A percentile compares a stretch with the other conserved stretches of the same genome.
These are phyloP conservation scores for Aspergillus funiculosus DNA, from an alignment of 495 filamentous ascomycete genomes.

Conservation along the genomic window DNA sequence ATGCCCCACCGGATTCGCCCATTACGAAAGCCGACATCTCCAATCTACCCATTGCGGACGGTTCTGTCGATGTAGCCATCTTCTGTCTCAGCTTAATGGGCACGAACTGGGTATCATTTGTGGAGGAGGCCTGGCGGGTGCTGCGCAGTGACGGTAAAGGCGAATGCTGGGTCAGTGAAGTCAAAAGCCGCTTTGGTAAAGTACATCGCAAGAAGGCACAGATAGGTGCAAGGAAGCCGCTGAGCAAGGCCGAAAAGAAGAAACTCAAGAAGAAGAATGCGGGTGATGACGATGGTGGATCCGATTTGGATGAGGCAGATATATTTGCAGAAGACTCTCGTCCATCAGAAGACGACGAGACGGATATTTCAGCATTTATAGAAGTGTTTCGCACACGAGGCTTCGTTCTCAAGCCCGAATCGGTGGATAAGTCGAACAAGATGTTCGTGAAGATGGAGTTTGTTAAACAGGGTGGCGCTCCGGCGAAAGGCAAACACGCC, in stretches of 20 bases:
- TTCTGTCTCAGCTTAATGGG: slow-evolving; percentile 98
- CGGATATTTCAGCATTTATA: slow-evolving; percentile 83
- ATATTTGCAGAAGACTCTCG: slow-evolving; percentile 47
- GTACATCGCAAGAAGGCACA: slow-evolving; percentile 51
- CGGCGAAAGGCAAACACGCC: slow-evolving; percentile 63
- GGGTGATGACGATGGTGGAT: slow-evolving; percentile 29
- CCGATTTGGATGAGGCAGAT: slow-evolving; percentile 41
- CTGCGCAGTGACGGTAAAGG: slow-evolving; percentile 74
- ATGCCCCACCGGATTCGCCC: slow-evolving; percentile 51
- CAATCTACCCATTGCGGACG: slow-evolving; percentile 65
- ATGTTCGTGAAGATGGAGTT: slow-evolving; percentile 99
- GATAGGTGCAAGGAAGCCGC: slow-evolving; percentile 58
- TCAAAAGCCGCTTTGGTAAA: slow-evolving; percentile 81
- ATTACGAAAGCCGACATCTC: slow-evolving; percentile 87
- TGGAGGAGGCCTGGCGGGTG: slow-evolving; percentile 90
- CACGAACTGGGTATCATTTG: slow-evolving; percentile 93
- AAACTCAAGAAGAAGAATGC: slow-evolving; percentile 37
- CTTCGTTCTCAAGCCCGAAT: slow-evolving; percentile 61
- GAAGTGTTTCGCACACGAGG: slow-evolving; percentile 72
- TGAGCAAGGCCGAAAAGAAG: slow-evolving; percentile 51
- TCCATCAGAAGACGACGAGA: slow-evolving; percentile 48
- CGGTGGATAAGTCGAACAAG: slow-evolving; percentile 79
- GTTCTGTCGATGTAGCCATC: slow-evolving; percentile 73
- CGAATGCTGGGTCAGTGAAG: slow-evolving; percentile 94
- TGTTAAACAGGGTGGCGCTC: slow-evolving; percentile 62